Percentiles rank a stretch among this genome's conserved stretches.
phyloP scores from a whole-genome alignment of 2,329 filamentous ascomycete genomes.

The Pseudogymnoascus sp. region DNA sequence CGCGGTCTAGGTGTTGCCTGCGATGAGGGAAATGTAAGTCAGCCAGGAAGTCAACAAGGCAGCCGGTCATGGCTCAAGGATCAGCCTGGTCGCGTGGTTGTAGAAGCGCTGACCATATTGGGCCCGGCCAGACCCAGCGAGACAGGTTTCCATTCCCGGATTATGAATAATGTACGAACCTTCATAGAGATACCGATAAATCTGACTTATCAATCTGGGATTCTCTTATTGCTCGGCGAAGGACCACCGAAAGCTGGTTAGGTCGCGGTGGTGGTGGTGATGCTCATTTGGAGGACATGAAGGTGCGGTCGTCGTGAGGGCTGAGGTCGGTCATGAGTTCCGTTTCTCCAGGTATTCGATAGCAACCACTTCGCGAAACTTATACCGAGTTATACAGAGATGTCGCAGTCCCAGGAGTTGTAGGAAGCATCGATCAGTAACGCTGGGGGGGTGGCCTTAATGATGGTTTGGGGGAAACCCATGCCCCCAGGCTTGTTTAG shows the following conservation, averaged over 20 bases:
- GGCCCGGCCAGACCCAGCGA: neutral
- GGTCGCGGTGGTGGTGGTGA: constrained; percentile 6
- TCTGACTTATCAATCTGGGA: neutral
- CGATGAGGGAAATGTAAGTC: neutral
- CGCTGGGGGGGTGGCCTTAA: constrained; percentile 5
- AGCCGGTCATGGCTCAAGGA: neutral
- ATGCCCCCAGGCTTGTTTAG: neutral
- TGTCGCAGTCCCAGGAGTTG: neutral
- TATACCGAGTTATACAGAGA: constrained; percentile 2
- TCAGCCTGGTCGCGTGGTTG: neutral
- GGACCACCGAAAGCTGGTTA: constrained; percentile 7
- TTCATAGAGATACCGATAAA: constrained; percentile 7
- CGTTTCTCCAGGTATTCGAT: neutral
- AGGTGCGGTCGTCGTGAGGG: neutral
- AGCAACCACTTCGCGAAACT: constrained; percentile 2
- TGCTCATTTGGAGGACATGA: constrained; percentile 8
- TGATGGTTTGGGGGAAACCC: constrained; percentile 6
- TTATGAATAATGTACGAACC: neutral
- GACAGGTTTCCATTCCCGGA: neutral
- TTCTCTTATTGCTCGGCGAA: constrained; percentile 3
- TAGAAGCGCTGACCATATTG: neutral
- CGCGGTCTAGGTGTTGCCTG: constrained; percentile 30
- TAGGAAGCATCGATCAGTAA: neutral
- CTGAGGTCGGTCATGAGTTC: neutral
- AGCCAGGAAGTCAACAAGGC: constrained; percentile 1